Conservation (phyloP, 2,329 filamentous ascomycete species). For the Colletotrichum sp. region DNA sequence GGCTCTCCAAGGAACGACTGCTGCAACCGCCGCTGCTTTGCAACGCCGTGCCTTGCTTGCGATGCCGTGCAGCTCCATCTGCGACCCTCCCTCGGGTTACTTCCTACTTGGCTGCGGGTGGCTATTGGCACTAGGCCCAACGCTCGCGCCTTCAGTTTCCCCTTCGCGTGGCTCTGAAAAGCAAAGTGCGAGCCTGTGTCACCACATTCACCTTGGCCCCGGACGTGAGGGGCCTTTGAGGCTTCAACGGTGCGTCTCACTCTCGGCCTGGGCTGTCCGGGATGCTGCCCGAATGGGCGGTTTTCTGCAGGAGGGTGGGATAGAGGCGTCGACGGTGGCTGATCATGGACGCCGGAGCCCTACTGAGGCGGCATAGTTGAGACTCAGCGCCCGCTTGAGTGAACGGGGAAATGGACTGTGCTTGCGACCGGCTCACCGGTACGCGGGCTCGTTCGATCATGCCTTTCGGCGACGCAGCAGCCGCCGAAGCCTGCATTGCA, state of each 20-base stretch:
- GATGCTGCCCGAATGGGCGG: not conserved
- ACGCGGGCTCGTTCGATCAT: not conserved
- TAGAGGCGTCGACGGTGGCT: constrained; percentile 8
- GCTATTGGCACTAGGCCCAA: not conserved
- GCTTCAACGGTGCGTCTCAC: constrained; percentile 17
- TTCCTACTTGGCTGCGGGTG: not conserved
- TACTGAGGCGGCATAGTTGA: not conserved
- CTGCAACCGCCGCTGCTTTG: not conserved
- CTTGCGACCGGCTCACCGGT: not conserved
- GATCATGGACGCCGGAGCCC: not conserved
- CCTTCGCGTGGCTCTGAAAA: not conserved
- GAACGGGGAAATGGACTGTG: not conserved
- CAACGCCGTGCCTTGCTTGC: not conserved
- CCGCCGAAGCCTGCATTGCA: not conserved
- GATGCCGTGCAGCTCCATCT: not conserved
- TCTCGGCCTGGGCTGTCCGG: not conserved
- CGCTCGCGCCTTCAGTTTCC: not conserved
- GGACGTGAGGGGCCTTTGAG: not conserved
- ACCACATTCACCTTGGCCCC: not conserved
- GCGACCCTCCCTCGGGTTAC: not conserved
- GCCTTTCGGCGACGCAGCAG: not conserved
- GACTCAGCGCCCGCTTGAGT: not conserved
- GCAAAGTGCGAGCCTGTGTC: not conserved
- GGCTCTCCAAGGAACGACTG: not conserved
- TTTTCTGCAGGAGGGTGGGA: not conserved